These are phyloP conservation scores for Hericium rajendrae DNA, from an alignment of 768 basidiomycete genomes.

Conservation along the genomic window DNA sequence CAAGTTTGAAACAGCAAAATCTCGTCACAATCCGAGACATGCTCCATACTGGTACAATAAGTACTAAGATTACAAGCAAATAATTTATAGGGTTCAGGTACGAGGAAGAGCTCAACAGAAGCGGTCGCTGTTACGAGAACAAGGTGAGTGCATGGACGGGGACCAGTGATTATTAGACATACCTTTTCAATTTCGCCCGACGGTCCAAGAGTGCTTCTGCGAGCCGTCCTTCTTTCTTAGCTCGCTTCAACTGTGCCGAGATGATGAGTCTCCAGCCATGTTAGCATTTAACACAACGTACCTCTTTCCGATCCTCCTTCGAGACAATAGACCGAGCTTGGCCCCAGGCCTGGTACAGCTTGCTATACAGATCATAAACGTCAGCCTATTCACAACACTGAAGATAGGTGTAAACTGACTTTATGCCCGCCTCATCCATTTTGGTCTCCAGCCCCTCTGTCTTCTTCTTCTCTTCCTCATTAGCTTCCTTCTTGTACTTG, in stretches of 20 bases:
- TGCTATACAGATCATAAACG: slow-evolving; percentile 31
- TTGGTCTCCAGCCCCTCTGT: slow-evolving; percentile 24
- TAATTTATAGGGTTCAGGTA: no score
- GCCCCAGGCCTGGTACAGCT: slow-evolving; percentile 76
- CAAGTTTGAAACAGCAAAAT: no score
- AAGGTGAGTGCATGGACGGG: neutral
- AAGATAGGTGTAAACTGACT: slow-evolving; percentile 37
- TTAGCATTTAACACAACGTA: slow-evolving; percentile 20
- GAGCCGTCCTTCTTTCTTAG: slow-evolving; percentile 69
- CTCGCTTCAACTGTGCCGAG: slow-evolving; percentile 54
- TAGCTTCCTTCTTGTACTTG: slow-evolving; percentile 81
- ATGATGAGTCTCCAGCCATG: slow-evolving; percentile 5
- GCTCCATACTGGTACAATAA: no score
- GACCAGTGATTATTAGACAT: slow-evolving; percentile 2
- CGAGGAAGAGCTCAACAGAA: neutral
- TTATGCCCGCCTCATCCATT: slow-evolving; percentile 67
- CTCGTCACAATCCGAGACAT: no score
- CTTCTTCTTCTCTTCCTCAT: slow-evolving; percentile 43
- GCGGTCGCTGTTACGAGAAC: neutral
- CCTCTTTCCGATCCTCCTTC: slow-evolving; percentile 62
- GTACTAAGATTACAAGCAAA: no score
- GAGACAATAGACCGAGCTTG: slow-evolving; percentile 68
- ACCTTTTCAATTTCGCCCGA: slow-evolving; percentile 79
- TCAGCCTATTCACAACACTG: neutral
- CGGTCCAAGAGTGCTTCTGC: slow-evolving; percentile 75